Percentiles rank a stretch among this genome's conserved stretches.
These are phyloP conservation scores for Leishmania lainsoni DNA, from an alignment of 208 protist genomes.

Conservation along the genomic window DNA sequence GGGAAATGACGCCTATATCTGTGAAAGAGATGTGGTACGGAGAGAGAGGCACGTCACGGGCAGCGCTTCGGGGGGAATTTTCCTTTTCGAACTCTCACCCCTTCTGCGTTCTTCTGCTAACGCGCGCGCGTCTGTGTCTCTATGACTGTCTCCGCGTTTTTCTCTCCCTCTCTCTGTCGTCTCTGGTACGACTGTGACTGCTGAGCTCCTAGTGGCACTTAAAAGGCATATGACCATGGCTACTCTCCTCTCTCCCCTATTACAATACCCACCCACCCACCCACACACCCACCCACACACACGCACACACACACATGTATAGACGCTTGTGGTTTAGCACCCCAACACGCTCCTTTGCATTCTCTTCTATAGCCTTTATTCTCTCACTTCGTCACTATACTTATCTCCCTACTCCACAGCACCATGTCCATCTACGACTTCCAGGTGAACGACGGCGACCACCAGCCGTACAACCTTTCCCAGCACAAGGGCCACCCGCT, in stretches of 20 bases:
- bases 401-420: neutral
- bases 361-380: neutral
- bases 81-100: neutral
- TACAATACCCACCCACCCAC: neutral
- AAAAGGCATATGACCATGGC: neutral
- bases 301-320: neutral
- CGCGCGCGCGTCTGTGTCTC: neutral
- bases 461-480: slow-evolving; percentile 81
- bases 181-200: neutral
- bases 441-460: slow-evolving; percentile 60
- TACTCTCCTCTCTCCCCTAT: neutral
- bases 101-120: neutral
- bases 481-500: slow-evolving; percentile 91
- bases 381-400: neutral
- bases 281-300: neutral
- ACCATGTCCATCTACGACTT: slow-evolving; percentile 84
- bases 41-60: neutral
- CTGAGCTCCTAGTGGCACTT: neutral
- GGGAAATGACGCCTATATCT: neutral
- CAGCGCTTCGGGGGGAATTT: neutral
- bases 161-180: neutral
- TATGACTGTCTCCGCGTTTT: neutral
- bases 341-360: neutral
- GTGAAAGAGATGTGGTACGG: neutral
- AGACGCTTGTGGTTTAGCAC: neutral